Evolutionary conservation across 495 filamentous ascomycete species (phyloP).

Genomic region (Tuber aestivum): DNA sequence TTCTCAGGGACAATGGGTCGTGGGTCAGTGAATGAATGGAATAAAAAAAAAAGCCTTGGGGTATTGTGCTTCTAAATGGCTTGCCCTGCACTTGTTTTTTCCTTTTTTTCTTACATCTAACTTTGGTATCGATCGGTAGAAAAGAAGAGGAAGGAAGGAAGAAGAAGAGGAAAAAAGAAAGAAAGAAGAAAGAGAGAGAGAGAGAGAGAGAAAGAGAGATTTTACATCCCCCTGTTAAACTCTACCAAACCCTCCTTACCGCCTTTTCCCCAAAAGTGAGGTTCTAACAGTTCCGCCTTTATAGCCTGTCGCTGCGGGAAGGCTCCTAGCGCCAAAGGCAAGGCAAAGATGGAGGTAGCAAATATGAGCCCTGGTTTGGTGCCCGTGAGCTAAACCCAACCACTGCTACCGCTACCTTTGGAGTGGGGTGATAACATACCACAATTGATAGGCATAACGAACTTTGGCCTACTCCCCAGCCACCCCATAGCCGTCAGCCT

Average conservation of each 20-base stretch:
- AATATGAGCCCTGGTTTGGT: constrained; percentile 57
- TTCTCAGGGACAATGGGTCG: background rate
- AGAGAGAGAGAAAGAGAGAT: background rate
- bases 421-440: constrained; percentile 44
- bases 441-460: constrained; percentile 72
- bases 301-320: constrained; percentile 88
- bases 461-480: constrained; percentile 64
- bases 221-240: constrained; percentile 69
- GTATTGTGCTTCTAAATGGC: background rate
- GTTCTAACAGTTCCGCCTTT: constrained; percentile 63
- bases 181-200: background rate
- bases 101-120: background rate
- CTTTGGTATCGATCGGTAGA: background rate
- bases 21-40: background rate
- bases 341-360: constrained; percentile 70
- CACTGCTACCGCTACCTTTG: background rate
- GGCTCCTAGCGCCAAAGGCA: constrained; percentile 79
- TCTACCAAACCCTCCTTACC: constrained; percentile 70
- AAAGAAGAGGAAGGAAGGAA: background rate
- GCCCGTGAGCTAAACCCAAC: constrained; percentile 5
- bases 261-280: constrained; percentile 73
- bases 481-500: constrained; percentile 68
- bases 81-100: background rate
- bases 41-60: background rate
- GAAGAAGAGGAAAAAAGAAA: background rate